A percentile compares a stretch with the other conserved stretches of the same genome.
Conservation (phyloP, 306 rosid species). For the Aeschynomene evenia region DNA sequence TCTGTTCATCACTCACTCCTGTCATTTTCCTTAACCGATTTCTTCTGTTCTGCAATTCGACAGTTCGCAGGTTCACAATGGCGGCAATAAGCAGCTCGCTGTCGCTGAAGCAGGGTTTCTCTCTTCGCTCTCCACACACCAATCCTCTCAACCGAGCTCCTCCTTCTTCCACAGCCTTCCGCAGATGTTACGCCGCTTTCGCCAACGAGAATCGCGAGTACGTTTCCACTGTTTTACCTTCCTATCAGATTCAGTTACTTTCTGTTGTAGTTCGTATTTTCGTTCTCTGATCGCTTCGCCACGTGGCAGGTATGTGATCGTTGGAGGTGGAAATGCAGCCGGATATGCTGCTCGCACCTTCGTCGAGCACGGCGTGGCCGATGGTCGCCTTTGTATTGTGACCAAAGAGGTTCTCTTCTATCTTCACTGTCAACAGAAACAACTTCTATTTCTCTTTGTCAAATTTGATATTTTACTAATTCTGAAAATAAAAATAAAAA, state of each 20-base stretch:
- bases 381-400: conserved; percentile 90
- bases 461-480: conserved; percentile 6
- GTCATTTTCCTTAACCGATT: conserved; percentile 38
- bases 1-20: not conserved
- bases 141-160: conserved; percentile 15
- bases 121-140: conserved; percentile 46
- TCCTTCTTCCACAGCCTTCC: conserved; percentile 42
- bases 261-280: not conserved
- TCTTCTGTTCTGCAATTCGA: conserved; percentile 14
- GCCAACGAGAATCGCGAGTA: conserved; percentile 82
- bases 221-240: conserved; percentile 16
- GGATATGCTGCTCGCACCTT: conserved; percentile 93
- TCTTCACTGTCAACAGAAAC: not conserved
- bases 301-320: conserved; percentile 74
- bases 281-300: not conserved
- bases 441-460: not conserved
- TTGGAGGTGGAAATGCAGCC: conserved; percentile 96
- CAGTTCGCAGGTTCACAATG: conserved; percentile 59
- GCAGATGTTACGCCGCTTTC: conserved; percentile 63
- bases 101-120: conserved; percentile 52
- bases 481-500: not conserved
- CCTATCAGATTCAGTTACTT: not conserved
- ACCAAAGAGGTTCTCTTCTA: conserved; percentile 69
- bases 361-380: conserved; percentile 92
- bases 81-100: conserved; percentile 50